A percentile compares a stretch with the other conserved stretches of the same genome.
Evolutionary conservation across 1,284 basidiomycete species (phyloP).

Genomic region (Vanrija pseudolonga): DNA sequence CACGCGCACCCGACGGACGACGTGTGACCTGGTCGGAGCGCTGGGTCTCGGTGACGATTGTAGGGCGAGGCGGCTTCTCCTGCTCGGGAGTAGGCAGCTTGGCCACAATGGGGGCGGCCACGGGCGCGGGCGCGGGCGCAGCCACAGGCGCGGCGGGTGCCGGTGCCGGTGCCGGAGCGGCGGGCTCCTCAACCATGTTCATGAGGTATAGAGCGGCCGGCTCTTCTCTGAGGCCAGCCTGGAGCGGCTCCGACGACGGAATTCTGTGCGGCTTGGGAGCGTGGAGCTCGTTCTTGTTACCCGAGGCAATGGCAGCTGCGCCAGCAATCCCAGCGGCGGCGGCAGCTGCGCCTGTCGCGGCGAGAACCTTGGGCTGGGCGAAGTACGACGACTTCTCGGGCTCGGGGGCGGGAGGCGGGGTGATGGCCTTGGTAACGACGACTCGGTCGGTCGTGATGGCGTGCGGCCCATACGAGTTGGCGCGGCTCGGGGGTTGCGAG

Average conservation of each 20-base stretch:
- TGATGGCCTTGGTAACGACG: too few species aligned
- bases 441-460: too few species aligned
- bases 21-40: neutral
- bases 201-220: conserved; percentile 44
- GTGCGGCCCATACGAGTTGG: neutral
- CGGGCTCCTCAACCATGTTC: conserved; percentile 44
- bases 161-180: conserved; percentile 1
- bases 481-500: neutral
- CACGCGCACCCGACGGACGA: conserved; percentile 8
- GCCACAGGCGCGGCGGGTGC: neutral
- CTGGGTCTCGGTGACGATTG: neutral
- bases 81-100: neutral
- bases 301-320: neutral
- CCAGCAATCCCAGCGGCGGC: neutral
- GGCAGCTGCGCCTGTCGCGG: neutral
- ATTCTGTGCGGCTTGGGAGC: conserved; percentile 6
- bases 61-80: neutral
- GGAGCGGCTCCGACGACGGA: conserved; percentile 18
- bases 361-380: neutral
- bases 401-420: too few species aligned
- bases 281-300: conserved; percentile 2
- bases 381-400: neutral
- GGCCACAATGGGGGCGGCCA: neutral
- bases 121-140: neutral
- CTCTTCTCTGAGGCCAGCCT: conserved; percentile 30